phyloP scores from a whole-genome alignment of 2,329 filamentous ascomycete genomes.

The Neopestalotiopsis sp. region DNA sequence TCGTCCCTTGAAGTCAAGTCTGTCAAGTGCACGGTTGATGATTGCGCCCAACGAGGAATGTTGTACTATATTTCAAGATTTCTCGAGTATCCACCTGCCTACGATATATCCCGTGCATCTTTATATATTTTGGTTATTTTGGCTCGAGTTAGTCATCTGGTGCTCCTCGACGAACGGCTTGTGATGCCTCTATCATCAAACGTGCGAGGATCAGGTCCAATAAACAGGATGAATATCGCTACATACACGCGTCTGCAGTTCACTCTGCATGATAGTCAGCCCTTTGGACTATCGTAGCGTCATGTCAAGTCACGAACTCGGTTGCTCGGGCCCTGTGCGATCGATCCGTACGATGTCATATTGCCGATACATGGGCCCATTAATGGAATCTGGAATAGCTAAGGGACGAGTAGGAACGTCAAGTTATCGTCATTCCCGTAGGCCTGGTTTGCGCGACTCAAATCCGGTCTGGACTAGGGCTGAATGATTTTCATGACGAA shows the following conservation, averaged over 20 bases:
- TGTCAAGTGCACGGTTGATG: background rate
- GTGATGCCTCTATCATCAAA: background rate
- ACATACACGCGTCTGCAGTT: background rate
- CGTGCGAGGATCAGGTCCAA: background rate
- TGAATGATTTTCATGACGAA: background rate
- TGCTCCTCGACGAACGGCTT: background rate
- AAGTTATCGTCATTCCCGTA: background rate
- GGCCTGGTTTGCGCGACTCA: background rate
- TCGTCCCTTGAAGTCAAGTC: background rate
- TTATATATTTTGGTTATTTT: background rate
- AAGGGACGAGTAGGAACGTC: background rate
- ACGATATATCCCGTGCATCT: background rate
- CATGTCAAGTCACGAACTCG: background rate
- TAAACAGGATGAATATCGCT: background rate
- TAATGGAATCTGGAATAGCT: background rate
- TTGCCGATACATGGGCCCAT: background rate
- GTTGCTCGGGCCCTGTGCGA: background rate
- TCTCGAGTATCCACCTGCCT: background rate
- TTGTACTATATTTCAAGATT: background rate
- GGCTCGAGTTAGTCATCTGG: background rate
- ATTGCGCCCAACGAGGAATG: background rate
- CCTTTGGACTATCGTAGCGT: background rate
- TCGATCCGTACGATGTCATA: conserved; percentile 1
- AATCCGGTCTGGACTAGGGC: background rate
- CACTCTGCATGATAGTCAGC: background rate